Base-by-base conservation (phyloP, 2,329 filamentous ascomycete species). In the Gnomoniopsis smithogilvyi region DNA sequence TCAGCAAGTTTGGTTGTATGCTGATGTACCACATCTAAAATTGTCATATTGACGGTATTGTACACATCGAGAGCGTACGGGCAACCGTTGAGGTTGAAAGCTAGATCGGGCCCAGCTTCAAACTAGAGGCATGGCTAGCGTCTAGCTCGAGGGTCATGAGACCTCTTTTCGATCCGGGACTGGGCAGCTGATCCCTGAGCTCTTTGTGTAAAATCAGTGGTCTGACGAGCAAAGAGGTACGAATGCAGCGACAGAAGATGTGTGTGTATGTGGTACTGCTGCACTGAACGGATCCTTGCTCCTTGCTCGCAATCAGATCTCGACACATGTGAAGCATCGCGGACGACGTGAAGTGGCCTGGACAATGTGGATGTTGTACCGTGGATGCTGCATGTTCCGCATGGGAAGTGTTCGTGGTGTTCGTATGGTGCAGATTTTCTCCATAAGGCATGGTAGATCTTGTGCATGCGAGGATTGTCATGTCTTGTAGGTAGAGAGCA, bases 111-210 rank as follows among this genome's bases (percentile, higher is more conserved):
- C 50, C 56, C 60, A 53, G 52, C 48, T 52, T 59, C 56, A 56
- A 51, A 56, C 56, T 62, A 59, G 54, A 59, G 60, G 49, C 57
- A 59, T 55, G 56, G 36, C 47, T 60, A 62, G 57, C 60, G 57
- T 45, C 49, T 45, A 34, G 53, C 45, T 49, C 46, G 45, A 54
- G 50, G 54, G 60, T 62, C 60, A 59, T 58, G 56, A 53, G 60
- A 60, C 52, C 49, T 55, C n/a, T 43, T 52, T 62, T 60, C 46
- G 45, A 38, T 49, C 45, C 54, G 24, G 46, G 33, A 43, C 11
- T 49, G 52, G 50, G 56, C 54, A 61, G 60, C 60, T 60, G 45
- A 62, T 62, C 60, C 60, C 53, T 62, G 60, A 62, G 57, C 60
- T 60, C 47, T 47, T 43, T 49, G 46, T 60, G 45, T 53, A 59